phyloP scores from a whole-genome alignment of 1,139 yeast species.

The Pichia sp. region DNA sequence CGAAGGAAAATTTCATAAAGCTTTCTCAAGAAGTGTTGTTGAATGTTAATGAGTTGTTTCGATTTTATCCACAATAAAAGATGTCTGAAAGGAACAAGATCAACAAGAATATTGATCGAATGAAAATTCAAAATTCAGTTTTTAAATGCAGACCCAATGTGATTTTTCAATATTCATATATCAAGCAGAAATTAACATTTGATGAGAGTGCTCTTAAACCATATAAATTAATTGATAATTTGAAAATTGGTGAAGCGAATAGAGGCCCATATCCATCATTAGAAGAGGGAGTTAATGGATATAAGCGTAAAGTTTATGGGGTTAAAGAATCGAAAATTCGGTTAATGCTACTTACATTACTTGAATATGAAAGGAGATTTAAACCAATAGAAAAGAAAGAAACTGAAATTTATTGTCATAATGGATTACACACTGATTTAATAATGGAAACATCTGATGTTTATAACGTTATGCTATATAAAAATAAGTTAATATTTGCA shows the following conservation, averaged over 20 bases:
- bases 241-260: constrained; percentile 2
- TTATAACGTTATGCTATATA: constrained; percentile 16
- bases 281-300: background rate
- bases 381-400: background rate
- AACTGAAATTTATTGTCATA: constrained; percentile 17
- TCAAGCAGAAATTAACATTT: too few relatives aligned
- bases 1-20: too few relatives aligned
- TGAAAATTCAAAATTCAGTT: too few relatives aligned
- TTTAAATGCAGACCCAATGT: too few relatives aligned
- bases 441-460: constrained; percentile 4
- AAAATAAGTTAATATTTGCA: constrained; percentile 17
- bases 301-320: background rate
- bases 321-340: constrained; percentile 10
- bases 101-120: too few relatives aligned
- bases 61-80: too few relatives aligned
- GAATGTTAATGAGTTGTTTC: too few relatives aligned
- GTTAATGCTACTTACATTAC: constrained; percentile 9
- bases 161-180: too few relatives aligned
- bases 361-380: constrained; percentile 12
- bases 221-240: constrained; percentile 1
- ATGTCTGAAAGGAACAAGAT: too few relatives aligned
- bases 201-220: constrained; percentile 2
- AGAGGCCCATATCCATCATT: background rate
- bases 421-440: constrained; percentile 19
- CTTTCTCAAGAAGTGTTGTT: too few relatives aligned